Evolutionary conservation across 208 protist species (phyloP).

Genomic region (Leishmania amazonensis): DNA sequence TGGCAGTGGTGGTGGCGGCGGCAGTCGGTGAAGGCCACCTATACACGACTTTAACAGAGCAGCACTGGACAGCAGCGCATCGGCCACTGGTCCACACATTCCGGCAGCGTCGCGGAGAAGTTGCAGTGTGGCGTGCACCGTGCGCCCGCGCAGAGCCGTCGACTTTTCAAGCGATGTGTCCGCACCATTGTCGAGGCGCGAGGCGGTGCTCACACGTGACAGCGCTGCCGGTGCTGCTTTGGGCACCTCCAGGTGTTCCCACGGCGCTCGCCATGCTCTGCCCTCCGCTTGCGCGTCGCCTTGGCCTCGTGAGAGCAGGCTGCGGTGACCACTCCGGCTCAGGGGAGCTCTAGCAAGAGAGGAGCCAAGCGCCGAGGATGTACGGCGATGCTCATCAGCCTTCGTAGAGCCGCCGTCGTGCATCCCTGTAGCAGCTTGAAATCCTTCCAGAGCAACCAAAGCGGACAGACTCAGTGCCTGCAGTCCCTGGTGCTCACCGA

Average conservation of each 20-base stretch:
- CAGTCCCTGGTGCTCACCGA: slow-evolving; percentile 51
- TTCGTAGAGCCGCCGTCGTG: not conserved
- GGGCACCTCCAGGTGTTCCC: not conserved
- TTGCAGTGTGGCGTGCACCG: slow-evolving; percentile 11
- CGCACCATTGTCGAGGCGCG: not conserved
- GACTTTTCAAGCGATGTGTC: not conserved
- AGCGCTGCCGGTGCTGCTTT: not conserved
- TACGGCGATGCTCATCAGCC: not conserved
- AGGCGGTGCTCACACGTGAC: not conserved
- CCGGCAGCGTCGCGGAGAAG: slow-evolving; percentile 19
- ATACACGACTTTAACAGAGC: slow-evolving; percentile 19
- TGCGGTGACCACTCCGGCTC: slow-evolving; percentile 8
- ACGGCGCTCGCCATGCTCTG: not conserved
- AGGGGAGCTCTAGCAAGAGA: not conserved
- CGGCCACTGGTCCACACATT: slow-evolving; percentile 16
- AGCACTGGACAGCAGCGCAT: slow-evolving; percentile 23
- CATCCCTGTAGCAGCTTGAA: not conserved
- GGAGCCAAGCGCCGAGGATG: not conserved
- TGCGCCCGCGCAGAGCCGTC: slow-evolving; percentile 4
- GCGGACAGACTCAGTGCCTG: slow-evolving; percentile 31
- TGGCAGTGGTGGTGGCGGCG: not conserved
- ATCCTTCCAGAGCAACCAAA: slow-evolving; percentile 10
- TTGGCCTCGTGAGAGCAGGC: slow-evolving; percentile 15
- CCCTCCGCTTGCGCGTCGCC: not conserved
- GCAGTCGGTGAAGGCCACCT: not conserved